Evolutionary conservation across 768 basidiomycete genomes (phyloP), one percentile per base, ranked within the genome.

Genomic region (Phanerochaete carnosa): DNA sequence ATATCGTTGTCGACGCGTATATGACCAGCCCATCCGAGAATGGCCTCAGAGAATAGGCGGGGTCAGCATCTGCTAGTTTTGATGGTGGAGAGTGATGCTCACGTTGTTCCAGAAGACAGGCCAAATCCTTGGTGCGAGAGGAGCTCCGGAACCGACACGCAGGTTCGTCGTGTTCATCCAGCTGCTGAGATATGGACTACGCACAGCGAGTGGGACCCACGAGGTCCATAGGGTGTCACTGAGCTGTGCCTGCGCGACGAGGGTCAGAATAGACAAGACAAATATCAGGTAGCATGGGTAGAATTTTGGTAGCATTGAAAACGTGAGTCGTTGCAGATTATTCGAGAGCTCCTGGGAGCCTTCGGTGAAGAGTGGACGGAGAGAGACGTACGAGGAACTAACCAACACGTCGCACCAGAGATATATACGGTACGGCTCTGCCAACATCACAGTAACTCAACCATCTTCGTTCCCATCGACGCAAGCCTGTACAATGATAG

Each of bases 171-270:
- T 25, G 45, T 46, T 46, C 45, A 89, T 77, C 87, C 86, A 89
- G 1, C 82, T 79, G 28, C 83, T 84, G 35, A 90, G 70, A 64
- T 88, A 89, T 1, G 86, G 87, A 1, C 83, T 75, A 39, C 84
- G 79, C 19, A 88, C 86, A 16, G 86, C 87, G 30, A 88, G 79
- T 25, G 87, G 87, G 52, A 85, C 75, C 45, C 23, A 25, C 6
- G 45, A 46, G 8, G 45, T 25, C 45, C 45, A 46, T 7, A 46
- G 23, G 6, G 45, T 46, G 19, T 19, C 7, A 25, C 45, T 46
- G 45, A 46, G 16, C 23, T 46, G 45, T 13, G 33, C 33, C 33
- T 35, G n/a, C n/a, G n/a, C n/a, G n/a, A n/a, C n/a, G n/a, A n/a
- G n/a, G n/a, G n/a, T n/a, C n/a, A n/a, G n/a, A n/a, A n/a, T n/a